These are phyloP conservation scores for Colletotrichum sp. DNA, from an alignment of 2,329 filamentous ascomycete species.

Conservation along the genomic window DNA sequence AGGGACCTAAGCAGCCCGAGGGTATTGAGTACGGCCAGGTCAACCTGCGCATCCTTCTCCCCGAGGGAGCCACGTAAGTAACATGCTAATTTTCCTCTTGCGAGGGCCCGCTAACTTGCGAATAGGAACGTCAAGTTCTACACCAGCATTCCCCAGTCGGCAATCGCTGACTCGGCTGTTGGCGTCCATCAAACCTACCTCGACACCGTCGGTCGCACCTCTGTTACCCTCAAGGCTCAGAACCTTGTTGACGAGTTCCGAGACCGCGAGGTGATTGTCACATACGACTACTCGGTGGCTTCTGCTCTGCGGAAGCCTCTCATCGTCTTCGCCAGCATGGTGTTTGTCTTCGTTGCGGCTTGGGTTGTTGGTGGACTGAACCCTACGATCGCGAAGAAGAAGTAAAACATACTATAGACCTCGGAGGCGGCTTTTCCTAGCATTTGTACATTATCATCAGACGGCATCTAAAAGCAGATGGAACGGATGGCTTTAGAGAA, in stretches of 20 bases:
- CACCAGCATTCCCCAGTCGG: conserved; percentile 70
- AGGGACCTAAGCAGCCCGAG: conserved; percentile 86
- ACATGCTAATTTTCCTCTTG: background rate
- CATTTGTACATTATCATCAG: conserved; percentile 26
- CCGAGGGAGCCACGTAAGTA: conserved; percentile 85
- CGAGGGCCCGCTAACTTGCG: conserved; percentile 41
- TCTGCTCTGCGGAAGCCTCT: conserved; percentile 86
- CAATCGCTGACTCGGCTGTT: conserved; percentile 62
- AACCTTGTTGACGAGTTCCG: conserved; percentile 92
- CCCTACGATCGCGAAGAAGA: conserved; percentile 71
- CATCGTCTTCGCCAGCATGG: conserved; percentile 75
- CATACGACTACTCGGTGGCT: conserved; percentile 81
- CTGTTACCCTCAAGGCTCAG: conserved; percentile 77
- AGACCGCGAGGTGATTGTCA: conserved; percentile 82
- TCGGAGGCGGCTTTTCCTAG: conserved; percentile 12
- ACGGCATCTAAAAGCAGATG: conserved; percentile 19
- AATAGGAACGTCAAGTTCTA: conserved; percentile 78
- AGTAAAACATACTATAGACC: conserved; percentile 11
- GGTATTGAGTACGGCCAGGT: conserved; percentile 86
- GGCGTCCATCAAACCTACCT: conserved; percentile 87
- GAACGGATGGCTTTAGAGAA: conserved; percentile 21
- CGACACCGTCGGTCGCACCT: conserved; percentile 88
- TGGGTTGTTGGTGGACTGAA: conserved; percentile 82
- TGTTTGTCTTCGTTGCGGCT: conserved; percentile 75
- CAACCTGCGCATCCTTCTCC: conserved; percentile 81